These are phyloP conservation scores for Colletotrichum sp. DNA, from an alignment of 2,329 filamentous ascomycete species.

Conservation along the genomic window DNA sequence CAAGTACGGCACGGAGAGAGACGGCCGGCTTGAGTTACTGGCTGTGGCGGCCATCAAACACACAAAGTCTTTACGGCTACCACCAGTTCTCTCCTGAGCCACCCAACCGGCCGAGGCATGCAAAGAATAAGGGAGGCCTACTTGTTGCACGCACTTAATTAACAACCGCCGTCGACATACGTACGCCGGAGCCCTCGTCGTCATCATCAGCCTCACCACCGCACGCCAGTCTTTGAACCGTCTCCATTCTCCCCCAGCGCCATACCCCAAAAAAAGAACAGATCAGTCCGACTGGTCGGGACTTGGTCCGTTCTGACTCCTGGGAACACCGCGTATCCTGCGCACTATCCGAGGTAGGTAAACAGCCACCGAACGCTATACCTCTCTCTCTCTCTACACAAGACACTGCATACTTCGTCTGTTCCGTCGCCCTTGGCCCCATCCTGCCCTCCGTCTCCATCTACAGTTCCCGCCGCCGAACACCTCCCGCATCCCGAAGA, in stretches of 20 bases:
- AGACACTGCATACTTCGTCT: background rate
- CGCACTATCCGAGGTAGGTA: background rate
- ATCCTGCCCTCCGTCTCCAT: background rate
- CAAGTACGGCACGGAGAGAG: background rate
- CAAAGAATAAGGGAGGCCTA: background rate
- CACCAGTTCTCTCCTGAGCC: background rate
- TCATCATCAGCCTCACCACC: slow-evolving; percentile 17
- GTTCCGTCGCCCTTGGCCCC: background rate
- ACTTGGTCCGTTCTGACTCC: background rate
- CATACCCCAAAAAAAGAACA: slow-evolving; percentile 4
- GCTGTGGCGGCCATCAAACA: background rate
- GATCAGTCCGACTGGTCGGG: background rate
- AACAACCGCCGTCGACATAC: background rate
- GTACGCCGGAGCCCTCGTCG: background rate
- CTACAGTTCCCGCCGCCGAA: background rate
- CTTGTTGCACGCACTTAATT: background rate
- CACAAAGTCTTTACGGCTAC: background rate
- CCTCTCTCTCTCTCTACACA: background rate
- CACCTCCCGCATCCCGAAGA: slow-evolving; percentile 10
- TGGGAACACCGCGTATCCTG: background rate
- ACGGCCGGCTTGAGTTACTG: background rate
- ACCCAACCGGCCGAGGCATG: background rate
- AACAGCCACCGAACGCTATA: background rate
- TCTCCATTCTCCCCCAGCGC: background rate
- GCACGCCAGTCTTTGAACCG: background rate